phyloP scores from a whole-genome alignment of 805 yeast species.

The Vanderwaltozyma polyspora region DNA sequence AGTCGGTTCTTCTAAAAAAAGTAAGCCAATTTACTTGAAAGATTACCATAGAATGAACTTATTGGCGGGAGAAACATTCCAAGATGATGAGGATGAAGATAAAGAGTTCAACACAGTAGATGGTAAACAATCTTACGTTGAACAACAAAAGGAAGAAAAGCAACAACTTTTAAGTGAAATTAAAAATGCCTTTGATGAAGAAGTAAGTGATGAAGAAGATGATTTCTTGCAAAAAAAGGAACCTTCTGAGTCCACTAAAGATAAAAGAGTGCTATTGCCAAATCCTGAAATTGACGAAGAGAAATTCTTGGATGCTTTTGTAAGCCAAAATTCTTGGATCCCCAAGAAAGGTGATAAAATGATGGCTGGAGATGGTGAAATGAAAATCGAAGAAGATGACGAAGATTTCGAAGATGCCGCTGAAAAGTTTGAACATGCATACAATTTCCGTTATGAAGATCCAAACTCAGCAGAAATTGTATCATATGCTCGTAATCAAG shows the following conservation, averaged over 20 bases:
- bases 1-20: too few species aligned
- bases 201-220: constrained; percentile 32
- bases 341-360: constrained; percentile 57
- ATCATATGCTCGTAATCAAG: constrained; percentile 89
- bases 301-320: constrained; percentile 60
- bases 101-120: constrained; percentile 35
- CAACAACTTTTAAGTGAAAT: constrained; percentile 66
- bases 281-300: constrained; percentile 53
- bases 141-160: constrained; percentile 68
- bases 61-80: constrained; percentile 51
- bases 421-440: constrained; percentile 82
- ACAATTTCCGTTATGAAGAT: constrained; percentile 91
- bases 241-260: constrained; percentile 16
- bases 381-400: constrained; percentile 52
- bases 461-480: constrained; percentile 83
- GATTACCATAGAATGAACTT: constrained; percentile 85
- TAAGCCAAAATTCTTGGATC: constrained; percentile 80
- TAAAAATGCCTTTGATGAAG: constrained; percentile 49
- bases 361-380: constrained; percentile 35
- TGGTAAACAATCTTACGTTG: constrained; percentile 50
- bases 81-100: constrained; percentile 41
- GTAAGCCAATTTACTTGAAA: constrained; percentile 76
- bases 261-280: constrained; percentile 36
- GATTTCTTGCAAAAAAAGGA: constrained; percentile 52
- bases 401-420: constrained; percentile 88